These are phyloP conservation scores for Calocybe indica DNA, from an alignment of 768 basidiomycete genomes.

Conservation along the genomic window DNA sequence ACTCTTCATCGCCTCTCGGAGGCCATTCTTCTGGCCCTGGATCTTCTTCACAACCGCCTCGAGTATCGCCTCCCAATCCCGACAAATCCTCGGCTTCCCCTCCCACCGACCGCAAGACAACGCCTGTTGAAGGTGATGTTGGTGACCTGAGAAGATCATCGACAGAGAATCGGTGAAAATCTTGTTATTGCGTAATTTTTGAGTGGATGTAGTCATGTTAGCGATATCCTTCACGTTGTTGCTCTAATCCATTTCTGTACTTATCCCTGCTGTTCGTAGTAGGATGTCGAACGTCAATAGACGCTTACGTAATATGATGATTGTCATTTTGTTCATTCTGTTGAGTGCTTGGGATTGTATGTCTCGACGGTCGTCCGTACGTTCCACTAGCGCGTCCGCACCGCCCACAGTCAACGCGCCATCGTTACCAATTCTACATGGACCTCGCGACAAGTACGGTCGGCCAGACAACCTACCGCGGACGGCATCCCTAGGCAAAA, in stretches of 20 bases:
- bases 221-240: neutral
- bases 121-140: neutral
- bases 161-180: constrained; percentile 21
- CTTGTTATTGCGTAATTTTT: constrained; percentile 2
- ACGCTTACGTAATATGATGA: neutral
- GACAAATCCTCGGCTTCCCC: constrained; percentile 19
- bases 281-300: neutral
- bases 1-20: constrained; percentile 39
- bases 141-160: constrained; percentile 12
- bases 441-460: constrained; percentile 6
- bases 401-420: constrained; percentile 18
- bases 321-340: neutral
- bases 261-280: neutral
- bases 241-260: constrained; percentile 1
- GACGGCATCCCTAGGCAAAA: constrained; percentile 15
- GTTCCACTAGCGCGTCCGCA: constrained; percentile 12
- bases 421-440: constrained; percentile 8
- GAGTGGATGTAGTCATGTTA: neutral
- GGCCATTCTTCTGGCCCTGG: constrained; percentile 25
- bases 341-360: constrained; percentile 7
- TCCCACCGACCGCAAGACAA: constrained; percentile 1
- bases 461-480: constrained; percentile 3
- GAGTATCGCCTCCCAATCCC: constrained; percentile 20
- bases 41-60: constrained; percentile 21
- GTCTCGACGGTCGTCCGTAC: constrained; percentile 19